Evolutionary conservation across 1,284 basidiomycete genomes (phyloP).

Genomic region (Polyporus tsugae): DNA sequence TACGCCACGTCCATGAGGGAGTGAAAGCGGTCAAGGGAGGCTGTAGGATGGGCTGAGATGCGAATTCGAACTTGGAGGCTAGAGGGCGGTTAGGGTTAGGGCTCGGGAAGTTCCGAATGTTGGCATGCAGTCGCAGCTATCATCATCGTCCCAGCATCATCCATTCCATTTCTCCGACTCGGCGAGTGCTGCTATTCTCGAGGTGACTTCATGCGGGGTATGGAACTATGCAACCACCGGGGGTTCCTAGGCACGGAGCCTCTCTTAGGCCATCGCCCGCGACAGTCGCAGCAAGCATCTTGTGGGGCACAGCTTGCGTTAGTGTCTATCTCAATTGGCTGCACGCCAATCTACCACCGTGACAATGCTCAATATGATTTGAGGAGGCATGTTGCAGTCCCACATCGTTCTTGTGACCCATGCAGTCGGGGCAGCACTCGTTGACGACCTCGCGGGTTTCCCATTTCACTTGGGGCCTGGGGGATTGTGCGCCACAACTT

Average conservation of each 20-base stretch:
- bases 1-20: not conserved
- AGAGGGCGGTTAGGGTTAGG: not conserved
- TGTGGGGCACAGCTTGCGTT: constrained; percentile 4
- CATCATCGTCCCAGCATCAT: not conserved
- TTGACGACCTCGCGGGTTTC: not conserved
- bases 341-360: not conserved
- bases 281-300: constrained; percentile 7
- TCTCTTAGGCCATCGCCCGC: constrained; percentile 8
- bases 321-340: not conserved
- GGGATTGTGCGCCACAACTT: not conserved
- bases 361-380: constrained; percentile 3
- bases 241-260: not conserved
- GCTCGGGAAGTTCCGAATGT: constrained; percentile 3
- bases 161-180: constrained; percentile 12
- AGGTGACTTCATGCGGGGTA: constrained; percentile 13
- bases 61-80: no score
- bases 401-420: not conserved
- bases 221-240: constrained; percentile 8
- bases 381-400: not conserved
- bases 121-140: not conserved
- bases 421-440: not conserved
- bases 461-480: not conserved
- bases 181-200: not conserved
- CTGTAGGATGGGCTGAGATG: no score
- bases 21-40: no score